Evolutionary conservation across 2,329 filamentous ascomycete species (phyloP).

Genomic region (Nemania sp.): DNA sequence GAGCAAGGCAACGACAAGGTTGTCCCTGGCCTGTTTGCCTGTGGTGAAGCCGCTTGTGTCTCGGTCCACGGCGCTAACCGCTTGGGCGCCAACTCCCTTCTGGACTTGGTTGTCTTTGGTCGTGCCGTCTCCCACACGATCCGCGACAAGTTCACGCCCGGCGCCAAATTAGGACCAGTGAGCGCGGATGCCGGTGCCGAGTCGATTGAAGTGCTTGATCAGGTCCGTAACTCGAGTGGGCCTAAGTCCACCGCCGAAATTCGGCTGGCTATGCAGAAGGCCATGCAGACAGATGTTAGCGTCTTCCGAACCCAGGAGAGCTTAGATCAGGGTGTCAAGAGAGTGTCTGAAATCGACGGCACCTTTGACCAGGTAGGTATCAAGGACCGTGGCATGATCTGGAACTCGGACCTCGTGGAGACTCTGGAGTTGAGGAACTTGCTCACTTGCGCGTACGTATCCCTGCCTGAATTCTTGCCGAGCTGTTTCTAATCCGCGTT

Average conservation of each 20-base stretch:
- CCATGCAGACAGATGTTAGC: conserved; percentile 95
- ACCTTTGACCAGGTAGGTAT: conserved; percentile 83
- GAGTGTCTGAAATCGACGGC: conserved; percentile 82
- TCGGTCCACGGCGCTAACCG: conserved; percentile 98
- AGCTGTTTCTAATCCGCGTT: conserved; percentile 17
- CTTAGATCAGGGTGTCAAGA: conserved; percentile 89
- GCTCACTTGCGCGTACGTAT: conserved; percentile 88
- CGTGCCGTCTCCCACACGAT: conserved; percentile 97
- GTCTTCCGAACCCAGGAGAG: conserved; percentile 96
- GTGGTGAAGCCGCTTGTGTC: conserved; percentile 95
- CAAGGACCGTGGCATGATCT: conserved; percentile 99
- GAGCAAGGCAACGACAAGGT: conserved; percentile 87
- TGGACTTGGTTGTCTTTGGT: conserved; percentile 96
- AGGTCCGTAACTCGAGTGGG: conserved; percentile 81
- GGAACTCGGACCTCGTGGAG: conserved; percentile 97
- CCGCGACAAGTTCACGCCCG: conserved; percentile 89
- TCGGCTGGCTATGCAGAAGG: conserved; percentile 92
- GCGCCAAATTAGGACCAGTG: conserved; percentile 77
- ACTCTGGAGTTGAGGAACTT: conserved; percentile 94
- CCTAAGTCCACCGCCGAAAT: conserved; percentile 88
- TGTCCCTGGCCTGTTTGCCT: conserved; percentile 93
- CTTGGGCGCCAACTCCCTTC: conserved; percentile 95
- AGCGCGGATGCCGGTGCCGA: conserved; percentile 86
- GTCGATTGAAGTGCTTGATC: conserved; percentile 83
- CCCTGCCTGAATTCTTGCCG: not conserved